Conservation (phyloP, 2,329 filamentous ascomycete species). For the Trichoderma sp. region DNA sequence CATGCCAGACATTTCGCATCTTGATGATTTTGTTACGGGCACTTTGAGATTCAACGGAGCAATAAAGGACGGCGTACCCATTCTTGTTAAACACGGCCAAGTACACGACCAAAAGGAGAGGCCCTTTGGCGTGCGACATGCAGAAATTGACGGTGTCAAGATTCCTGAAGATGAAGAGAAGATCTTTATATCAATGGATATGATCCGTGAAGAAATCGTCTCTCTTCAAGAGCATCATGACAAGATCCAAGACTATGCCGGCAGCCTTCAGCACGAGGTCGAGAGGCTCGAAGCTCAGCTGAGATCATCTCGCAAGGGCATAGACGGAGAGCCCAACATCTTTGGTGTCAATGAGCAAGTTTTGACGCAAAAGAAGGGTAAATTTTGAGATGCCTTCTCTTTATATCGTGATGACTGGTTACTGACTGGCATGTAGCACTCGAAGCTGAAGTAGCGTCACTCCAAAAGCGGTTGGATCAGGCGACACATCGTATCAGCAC, state of each 20-base stretch:
- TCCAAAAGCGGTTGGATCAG: constrained; percentile 64
- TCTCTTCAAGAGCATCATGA: constrained; percentile 59
- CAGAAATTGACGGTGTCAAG: constrained; percentile 52
- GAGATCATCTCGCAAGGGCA: constrained; percentile 46
- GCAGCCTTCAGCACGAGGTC: constrained; percentile 55
- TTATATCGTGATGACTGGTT: constrained; percentile 1
- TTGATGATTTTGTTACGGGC: constrained; percentile 60
- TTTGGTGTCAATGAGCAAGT: constrained; percentile 50
- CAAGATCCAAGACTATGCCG: constrained; percentile 56
- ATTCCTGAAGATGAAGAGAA: constrained; percentile 57
- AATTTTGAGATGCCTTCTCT: constrained; percentile 38
- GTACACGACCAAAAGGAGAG: constrained; percentile 48
- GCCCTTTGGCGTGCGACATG: constrained; percentile 43
- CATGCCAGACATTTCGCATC: constrained; percentile 55
- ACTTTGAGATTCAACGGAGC: constrained; percentile 54
- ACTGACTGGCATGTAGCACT: constrained; percentile 46
- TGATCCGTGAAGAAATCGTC: constrained; percentile 60
- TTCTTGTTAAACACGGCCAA: constrained; percentile 57
- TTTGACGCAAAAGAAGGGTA: constrained; percentile 57
- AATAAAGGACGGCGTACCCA: constrained; percentile 55
- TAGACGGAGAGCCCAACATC: constrained; percentile 46
- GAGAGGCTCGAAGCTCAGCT: constrained; percentile 53
- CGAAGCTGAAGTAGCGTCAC: constrained; percentile 59
- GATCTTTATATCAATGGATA: constrained; percentile 63
- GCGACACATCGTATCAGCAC: constrained; percentile 62